A percentile compares a stretch with the other conserved stretches of the same genome.
Conservation (phyloP, 2,329 filamentous ascomycete genomes). For the Neofusicoccum sp. region DNA sequence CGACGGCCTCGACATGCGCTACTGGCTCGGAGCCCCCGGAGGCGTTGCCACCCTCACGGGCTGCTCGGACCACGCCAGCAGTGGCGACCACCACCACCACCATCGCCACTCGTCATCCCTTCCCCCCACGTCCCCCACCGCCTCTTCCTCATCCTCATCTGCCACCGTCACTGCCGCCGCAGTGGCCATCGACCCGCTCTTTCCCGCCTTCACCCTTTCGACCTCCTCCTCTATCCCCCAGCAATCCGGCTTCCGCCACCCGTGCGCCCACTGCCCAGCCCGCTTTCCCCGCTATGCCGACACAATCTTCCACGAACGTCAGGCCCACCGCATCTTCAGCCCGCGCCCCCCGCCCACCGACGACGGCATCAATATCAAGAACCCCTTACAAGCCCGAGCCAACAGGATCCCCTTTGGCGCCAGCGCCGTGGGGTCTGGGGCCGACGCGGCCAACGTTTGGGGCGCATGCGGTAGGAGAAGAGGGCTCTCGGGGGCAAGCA, state of each 20-base stretch:
- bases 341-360: not conserved
- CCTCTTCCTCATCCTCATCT: not conserved
- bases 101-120: not conserved
- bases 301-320: slow-evolving; percentile 23
- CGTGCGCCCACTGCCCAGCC: not conserved
- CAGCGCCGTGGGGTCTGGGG: not conserved
- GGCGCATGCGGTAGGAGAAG: too few species aligned
- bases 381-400: not conserved
- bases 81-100: not conserved
- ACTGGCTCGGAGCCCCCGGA: slow-evolving; percentile 31
- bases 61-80: not conserved
- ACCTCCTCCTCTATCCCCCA: not conserved
- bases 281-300: slow-evolving; percentile 5
- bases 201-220: not conserved
- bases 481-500: too few species aligned
- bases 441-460: not conserved
- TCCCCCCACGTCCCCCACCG: not conserved
- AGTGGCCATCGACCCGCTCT: not conserved
- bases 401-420: not conserved
- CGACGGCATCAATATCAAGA: not conserved
- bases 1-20: slow-evolving; percentile 31
- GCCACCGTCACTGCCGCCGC: not conserved
- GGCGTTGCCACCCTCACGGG: slow-evolving; percentile 18
- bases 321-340: slow-evolving; percentile 16
- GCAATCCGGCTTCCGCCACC: not conserved